A percentile compares a stretch with the other conserved stretches of the same genome.
phyloP scores from a whole-genome alignment of 2,329 filamentous ascomycete species.

The Coniochaeta hoffmannii region DNA sequence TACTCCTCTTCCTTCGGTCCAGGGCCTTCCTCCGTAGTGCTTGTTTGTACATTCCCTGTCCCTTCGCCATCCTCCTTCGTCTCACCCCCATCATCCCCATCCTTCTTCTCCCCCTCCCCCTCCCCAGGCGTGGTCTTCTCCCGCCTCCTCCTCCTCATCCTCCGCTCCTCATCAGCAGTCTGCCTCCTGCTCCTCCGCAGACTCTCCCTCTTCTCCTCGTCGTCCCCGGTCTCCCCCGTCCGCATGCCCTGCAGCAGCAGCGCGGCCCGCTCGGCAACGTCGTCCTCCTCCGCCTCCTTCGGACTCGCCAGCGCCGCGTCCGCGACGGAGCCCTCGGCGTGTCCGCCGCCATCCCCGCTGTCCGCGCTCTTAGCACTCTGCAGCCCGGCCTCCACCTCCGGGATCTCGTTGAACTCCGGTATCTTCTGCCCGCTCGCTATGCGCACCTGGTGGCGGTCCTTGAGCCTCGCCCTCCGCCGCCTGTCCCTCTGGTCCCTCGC shows the following conservation, averaged over 20 bases:
- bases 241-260: slow-evolving; percentile 78
- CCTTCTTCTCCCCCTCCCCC: slow-evolving; percentile 21
- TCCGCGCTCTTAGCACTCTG: slow-evolving; percentile 21
- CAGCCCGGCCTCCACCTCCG: slow-evolving; percentile 41
- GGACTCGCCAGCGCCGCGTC: slow-evolving; percentile 38
- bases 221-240: slow-evolving; percentile 51
- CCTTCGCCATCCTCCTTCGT: background rate
- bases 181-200: slow-evolving; percentile 57
- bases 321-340: slow-evolving; percentile 35
- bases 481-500: slow-evolving; percentile 83
- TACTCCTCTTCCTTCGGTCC: background rate
- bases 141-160: slow-evolving; percentile 57
- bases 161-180: slow-evolving; percentile 72
- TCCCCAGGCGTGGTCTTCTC: slow-evolving; percentile 44
- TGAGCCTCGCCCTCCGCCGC: slow-evolving; percentile 76
- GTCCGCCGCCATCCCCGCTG: slow-evolving; percentile 28
- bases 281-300: slow-evolving; percentile 48
- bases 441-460: slow-evolving; percentile 84
- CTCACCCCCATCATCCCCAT: background rate
- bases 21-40: background rate
- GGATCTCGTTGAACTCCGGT: slow-evolving; percentile 61
- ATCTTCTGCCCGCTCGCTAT: slow-evolving; percentile 84
- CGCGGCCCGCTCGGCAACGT: slow-evolving; percentile 79
- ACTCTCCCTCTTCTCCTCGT: slow-evolving; percentile 48
- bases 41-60: background rate